These are phyloP conservation scores for Coemansia sp. DNA, from an alignment of 192 early-diverging fungal genomes.

Conservation along the genomic window DNA sequence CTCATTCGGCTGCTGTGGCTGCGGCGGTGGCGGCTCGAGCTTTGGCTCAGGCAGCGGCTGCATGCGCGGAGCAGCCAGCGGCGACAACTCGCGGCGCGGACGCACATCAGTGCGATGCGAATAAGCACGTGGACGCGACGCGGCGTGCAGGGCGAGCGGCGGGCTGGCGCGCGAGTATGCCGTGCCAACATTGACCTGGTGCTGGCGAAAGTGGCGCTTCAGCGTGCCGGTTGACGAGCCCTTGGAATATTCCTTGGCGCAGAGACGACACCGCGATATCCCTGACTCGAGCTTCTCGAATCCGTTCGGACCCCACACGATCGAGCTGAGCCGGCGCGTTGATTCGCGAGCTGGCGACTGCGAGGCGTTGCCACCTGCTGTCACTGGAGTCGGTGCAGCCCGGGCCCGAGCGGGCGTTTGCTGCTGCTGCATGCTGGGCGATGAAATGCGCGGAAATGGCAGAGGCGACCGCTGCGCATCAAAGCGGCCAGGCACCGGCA, in stretches of 20 bases:
- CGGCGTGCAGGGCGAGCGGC: slow-evolving; percentile 16
- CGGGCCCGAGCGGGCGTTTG: not conserved
- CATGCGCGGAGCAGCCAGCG: slow-evolving; percentile 10
- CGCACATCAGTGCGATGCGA: slow-evolving; percentile 48
- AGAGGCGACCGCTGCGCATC: slow-evolving; percentile 38
- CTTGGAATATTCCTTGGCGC: slow-evolving; percentile 54
- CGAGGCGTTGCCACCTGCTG: slow-evolving; percentile 14
- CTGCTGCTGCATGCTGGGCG: slow-evolving; percentile 32
- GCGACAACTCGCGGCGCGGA: slow-evolving; percentile 36
- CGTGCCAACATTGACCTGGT: slow-evolving; percentile 42
- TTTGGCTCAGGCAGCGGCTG: slow-evolving; percentile 4
- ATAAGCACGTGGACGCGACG: slow-evolving; percentile 43
- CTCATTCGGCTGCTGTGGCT: slow-evolving; percentile 1
- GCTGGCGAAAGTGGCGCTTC: slow-evolving; percentile 54
- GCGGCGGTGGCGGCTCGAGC: not conserved
- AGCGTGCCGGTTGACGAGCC: slow-evolving; percentile 55
- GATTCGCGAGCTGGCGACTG: slow-evolving; percentile 55
- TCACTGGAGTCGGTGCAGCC: slow-evolving; percentile 4
- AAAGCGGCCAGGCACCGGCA: slow-evolving; percentile 25
- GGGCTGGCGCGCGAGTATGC: slow-evolving; percentile 31
- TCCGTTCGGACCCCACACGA: slow-evolving; percentile 53
- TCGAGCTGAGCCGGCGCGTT: slow-evolving; percentile 52
- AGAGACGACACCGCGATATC: slow-evolving; percentile 53
- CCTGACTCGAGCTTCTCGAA: slow-evolving; percentile 55
- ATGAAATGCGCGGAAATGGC: slow-evolving; percentile 53